Conservation (phyloP, 805 yeast species). For the Pichia californica region DNA sequence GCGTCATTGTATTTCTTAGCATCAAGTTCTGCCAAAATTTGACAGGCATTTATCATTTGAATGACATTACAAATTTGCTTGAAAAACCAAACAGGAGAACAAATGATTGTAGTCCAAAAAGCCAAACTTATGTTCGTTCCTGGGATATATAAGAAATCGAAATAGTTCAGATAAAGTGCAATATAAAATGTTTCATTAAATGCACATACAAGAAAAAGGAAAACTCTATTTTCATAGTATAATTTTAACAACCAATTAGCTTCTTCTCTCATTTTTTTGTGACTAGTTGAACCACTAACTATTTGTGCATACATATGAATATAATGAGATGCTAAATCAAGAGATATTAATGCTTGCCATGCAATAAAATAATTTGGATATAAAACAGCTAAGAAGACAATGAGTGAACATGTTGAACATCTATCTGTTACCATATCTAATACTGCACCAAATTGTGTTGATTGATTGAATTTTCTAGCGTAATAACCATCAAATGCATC, state of each 20-base stretch:
- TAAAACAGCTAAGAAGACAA: conserved; percentile 74
- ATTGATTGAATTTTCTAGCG: conserved; percentile 83
- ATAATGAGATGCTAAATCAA: conserved; percentile 90
- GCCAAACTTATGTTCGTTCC: conserved; percentile 28
- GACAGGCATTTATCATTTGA: conserved; percentile 82
- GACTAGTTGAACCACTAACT: conserved; percentile 70
- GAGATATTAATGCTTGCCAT: conserved; percentile 79
- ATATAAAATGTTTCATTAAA: conserved; percentile 91
- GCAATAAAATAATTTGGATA: conserved; percentile 64
- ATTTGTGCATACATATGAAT: conserved; percentile 98
- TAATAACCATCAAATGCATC: conserved; percentile 97
- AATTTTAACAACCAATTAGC: conserved; percentile 67
- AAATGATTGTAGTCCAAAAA: conserved; percentile 36
- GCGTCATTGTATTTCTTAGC: conserved; percentile 36
- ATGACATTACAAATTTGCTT: conserved; percentile 87
- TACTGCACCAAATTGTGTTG: conserved; percentile 92
- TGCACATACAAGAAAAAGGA: conserved; percentile 83
- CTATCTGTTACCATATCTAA: conserved; percentile 98
- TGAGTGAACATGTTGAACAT: conserved; percentile 90
- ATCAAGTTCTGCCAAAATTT: conserved; percentile 71
- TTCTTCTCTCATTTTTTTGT: conserved; percentile 72
- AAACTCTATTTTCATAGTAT: conserved; percentile 80
- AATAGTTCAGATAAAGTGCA: conserved; percentile 75
- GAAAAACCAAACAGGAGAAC: conserved; percentile 83
- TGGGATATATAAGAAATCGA: conserved; percentile 41